Base-by-base conservation (phyloP, 257 asterid genomes). In the Jaltomata sinuosa region DNA sequence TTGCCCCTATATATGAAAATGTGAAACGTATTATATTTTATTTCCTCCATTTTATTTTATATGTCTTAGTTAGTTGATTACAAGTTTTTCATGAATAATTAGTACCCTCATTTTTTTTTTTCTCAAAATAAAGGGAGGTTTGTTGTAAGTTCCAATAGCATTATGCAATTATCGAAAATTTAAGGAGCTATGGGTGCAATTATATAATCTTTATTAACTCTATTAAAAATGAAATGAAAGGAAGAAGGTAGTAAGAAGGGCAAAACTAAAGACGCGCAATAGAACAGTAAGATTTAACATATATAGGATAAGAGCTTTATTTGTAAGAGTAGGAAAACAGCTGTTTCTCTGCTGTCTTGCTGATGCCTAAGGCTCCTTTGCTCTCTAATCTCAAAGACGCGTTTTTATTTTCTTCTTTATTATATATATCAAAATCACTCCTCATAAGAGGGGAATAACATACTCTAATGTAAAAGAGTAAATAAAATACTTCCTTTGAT, bases 341-440 rank as follows among this genome's bases (percentile, higher is more conserved):
- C 94, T 92, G 92, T 88, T 85, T 89, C 91, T 85, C 57, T 83
- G 86, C 95, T 93, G 97, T 80, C 92, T 85, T 84, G 89, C 92
- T 84, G 77, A 81, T n/a, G 68, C 83, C 77, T n/a, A n/a, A n/a
- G n/a, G n/a, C 85, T 85, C 57, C 85, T 85, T 11, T n/a, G n/a
- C 72, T 64, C 72, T 64, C 72, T 64, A 64, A 12, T 64, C 72
- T 64, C 72, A 77, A 90, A 86, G 87, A 87, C 97, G 95, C 97
- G 95, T 92, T 76, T 49, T 8, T 45, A 25, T 42, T 22, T 40
- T 18, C 21, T 76, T 14, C 34, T 25, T 47, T 76, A 76, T 34
- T 59, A 22, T 32, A 7, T 76, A 61, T 25, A 76, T 76, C 42
- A 76, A 76, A 14, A 76, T 27, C 81, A 15, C 4, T 76, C 6